Evolutionary conservation across 2,329 filamentous ascomycete genomes (phyloP), one percentile per base, ranked within the genome.

Genomic region (Ceratocystis variospora): DNA sequence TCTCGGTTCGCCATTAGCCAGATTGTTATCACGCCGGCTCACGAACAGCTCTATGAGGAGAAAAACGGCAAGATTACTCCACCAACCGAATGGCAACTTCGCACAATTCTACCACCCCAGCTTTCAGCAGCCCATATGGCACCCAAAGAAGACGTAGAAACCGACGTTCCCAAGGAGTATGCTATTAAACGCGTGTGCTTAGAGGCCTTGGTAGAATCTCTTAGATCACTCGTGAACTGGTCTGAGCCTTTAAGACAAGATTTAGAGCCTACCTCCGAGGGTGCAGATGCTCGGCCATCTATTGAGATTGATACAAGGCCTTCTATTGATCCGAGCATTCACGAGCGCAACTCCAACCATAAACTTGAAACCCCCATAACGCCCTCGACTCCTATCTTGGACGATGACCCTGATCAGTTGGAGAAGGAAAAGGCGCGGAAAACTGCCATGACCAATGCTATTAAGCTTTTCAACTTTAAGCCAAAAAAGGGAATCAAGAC

Each of bases 391-490:
- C 88, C 85, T 22, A 77, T 86, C 1, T 76, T 85, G 2, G 91
- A 96, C 67, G 95, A 99, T 72, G 94, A 99, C 72, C 93, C 93
- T 0, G 90, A 86, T 69, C 88, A 96, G 71, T 79, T 99, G n/a
- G 94, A 97, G 72, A 95, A 88, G 75, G 90, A 92, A 66, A 97
- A 97, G 77, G 89, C 92, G 68, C 84, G 88, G 69, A 99, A 99
- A 77, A 97, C 90, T 5, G 94, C 94, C 0, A 78, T 97, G 68
- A 89, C 87, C 64, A 94, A 96, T 71, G 93, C 89, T 1, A 88
- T 96, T 65, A 85, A 87, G 62, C 88, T 90, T 69, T 99, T 99
- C 81, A 99, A 99, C 74, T 96, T 93, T 79, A 99, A 99, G 75
- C 91, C 95, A 0, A 99, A 99, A 76, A 85, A 88, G 68, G 95